A percentile compares a stretch with the other conserved stretches of the same genome.
Evolutionary conservation across 2,329 filamentous ascomycete genomes (phyloP).

Genomic region (Ceratocystis alfenasii): DNA sequence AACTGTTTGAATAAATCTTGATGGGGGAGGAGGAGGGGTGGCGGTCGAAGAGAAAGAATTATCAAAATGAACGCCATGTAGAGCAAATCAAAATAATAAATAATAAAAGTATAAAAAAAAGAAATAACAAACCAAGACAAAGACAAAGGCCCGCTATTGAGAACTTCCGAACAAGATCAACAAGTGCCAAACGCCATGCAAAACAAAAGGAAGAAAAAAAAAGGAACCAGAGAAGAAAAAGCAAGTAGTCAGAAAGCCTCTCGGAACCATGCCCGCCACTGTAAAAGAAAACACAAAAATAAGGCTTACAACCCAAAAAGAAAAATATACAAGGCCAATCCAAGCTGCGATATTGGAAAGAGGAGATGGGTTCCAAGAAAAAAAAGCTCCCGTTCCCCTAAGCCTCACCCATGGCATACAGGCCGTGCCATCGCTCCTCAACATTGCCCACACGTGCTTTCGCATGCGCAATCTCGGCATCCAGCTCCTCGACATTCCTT

Average conservation of each 20-base stretch:
- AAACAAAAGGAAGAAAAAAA: slow-evolving; percentile 7
- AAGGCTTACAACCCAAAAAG: not conserved
- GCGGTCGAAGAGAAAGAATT: too few species aligned
- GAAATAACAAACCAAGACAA: not conserved
- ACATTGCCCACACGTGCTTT: slow-evolving; percentile 53
- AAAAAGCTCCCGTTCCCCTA: not conserved
- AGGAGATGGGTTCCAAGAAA: not conserved
- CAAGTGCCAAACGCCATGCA: not conserved
- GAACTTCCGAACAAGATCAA: not conserved
- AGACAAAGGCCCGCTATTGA: not conserved
- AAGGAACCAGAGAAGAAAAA: not conserved
- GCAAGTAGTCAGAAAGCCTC: not conserved
- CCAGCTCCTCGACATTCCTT: slow-evolving; percentile 71
- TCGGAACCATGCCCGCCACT: not conserved
- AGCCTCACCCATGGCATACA: slow-evolving; percentile 19
- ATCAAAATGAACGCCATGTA: not conserved
- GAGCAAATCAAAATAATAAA: not conserved
- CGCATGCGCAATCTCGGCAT: slow-evolving; percentile 59
- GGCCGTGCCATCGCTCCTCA: slow-evolving; percentile 35
- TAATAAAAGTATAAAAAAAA: not conserved
- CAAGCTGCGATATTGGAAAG: not conserved
- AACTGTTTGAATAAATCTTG: too few species aligned
- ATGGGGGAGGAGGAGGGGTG: too few species aligned
- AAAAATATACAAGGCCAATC: not conserved
- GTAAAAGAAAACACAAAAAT: slow-evolving; percentile 1